A percentile compares a stretch with the other conserved stretches of the same genome.
Evolutionary conservation across 1,139 yeast species (phyloP).

Genomic region (Arxiozyma bovina): DNA sequence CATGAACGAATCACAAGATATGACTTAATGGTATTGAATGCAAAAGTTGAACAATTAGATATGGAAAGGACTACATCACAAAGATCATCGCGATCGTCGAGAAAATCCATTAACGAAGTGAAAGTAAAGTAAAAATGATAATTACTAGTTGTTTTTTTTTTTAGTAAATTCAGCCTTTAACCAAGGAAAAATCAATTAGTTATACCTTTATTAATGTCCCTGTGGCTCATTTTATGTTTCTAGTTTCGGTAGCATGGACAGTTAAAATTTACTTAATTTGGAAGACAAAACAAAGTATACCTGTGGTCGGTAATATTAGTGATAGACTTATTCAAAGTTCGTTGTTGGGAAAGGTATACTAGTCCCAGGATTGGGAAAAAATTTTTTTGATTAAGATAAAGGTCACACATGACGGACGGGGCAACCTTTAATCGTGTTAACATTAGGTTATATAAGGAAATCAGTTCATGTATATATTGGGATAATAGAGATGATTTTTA

Average conservation of each 20-base stretch:
- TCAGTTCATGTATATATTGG: neutral
- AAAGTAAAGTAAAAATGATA: neutral
- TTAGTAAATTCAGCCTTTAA: too few species aligned
- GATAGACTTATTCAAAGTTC: too few species aligned
- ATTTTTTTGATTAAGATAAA: too few species aligned
- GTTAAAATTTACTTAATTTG: too few species aligned
- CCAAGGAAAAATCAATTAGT: neutral
- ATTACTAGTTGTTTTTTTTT: too few species aligned
- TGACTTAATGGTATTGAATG: constrained; percentile 6
- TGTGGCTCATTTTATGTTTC: too few species aligned
- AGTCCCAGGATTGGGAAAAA: neutral
- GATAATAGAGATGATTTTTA: too few species aligned
- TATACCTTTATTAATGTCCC: neutral
- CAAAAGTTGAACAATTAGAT: neutral
- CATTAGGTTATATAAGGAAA: neutral
- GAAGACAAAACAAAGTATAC: neutral
- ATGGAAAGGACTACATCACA: constrained; percentile 1
- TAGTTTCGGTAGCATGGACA: neutral
- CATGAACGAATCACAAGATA: constrained; percentile 7
- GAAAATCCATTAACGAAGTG: neutral
- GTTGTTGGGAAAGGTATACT: neutral
- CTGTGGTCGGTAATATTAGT: neutral
- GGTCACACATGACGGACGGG: neutral
- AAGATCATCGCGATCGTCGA: neutral
- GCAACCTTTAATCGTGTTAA: neutral